Conservation (phyloP, 257 asterid species). For the Jasminum sambac region DNA sequence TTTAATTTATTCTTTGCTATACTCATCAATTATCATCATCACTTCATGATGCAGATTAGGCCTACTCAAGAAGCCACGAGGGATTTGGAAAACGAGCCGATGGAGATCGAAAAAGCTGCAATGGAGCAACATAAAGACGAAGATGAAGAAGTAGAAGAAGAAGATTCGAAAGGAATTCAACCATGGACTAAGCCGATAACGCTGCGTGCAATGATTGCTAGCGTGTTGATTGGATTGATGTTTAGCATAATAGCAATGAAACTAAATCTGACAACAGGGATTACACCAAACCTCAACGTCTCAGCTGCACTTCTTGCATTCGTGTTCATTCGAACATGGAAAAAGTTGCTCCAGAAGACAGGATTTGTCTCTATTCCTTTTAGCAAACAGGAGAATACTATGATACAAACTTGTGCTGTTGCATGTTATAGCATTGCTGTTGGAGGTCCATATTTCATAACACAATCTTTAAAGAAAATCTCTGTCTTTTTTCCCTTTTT, state of each 20-base stretch:
- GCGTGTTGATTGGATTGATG: constrained; percentile 58
- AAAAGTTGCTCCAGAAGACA: constrained; percentile 37
- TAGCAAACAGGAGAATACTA: constrained; percentile 87
- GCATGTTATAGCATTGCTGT: constrained; percentile 83
- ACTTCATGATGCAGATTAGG: constrained; percentile 19
- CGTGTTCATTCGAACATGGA: constrained; percentile 61
- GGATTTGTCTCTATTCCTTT: constrained; percentile 64
- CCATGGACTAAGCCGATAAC: constrained; percentile 78
- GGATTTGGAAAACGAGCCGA: constrained; percentile 20
- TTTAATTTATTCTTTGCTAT: not conserved
- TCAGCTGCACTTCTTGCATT: constrained; percentile 83
- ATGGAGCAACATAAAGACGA: constrained; percentile 4
- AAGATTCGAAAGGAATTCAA: constrained; percentile 34
- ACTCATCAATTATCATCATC: not conserved
- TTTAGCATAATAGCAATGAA: constrained; percentile 78
- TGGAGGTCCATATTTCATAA: constrained; percentile 46
- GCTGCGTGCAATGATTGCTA: constrained; percentile 53
- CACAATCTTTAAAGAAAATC: not conserved
- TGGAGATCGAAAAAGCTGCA: constrained; percentile 24
- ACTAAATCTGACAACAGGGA: constrained; percentile 75
- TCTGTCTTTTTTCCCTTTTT: not conserved
- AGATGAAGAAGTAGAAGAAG: constrained; percentile 23
- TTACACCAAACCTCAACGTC: constrained; percentile 77
- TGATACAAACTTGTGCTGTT: constrained; percentile 86
- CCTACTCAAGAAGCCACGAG: constrained; percentile 33